A percentile compares a stretch with the other conserved stretches of the same genome.
Evolutionary conservation across 1,139 yeast species (phyloP).

Genomic region (Sugiyamaella novakii): DNA sequence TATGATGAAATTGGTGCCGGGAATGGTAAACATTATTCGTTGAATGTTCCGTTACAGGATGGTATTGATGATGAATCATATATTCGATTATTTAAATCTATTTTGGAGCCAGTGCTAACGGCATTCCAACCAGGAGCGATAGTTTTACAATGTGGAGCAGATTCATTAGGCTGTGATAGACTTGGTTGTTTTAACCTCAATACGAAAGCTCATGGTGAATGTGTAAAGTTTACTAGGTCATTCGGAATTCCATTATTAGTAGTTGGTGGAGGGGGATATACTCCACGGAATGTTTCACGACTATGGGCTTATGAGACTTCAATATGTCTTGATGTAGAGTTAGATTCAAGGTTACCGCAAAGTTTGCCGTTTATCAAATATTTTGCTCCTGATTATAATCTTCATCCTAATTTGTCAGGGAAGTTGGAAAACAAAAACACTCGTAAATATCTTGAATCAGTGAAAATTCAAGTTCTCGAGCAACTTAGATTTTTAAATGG

Average conservation of each 20-base stretch:
- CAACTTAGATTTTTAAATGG: slow-evolving; percentile 79
- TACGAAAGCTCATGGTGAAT: slow-evolving; percentile 91
- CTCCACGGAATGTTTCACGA: slow-evolving; percentile 92
- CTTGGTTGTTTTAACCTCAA: slow-evolving; percentile 91
- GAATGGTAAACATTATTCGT: slow-evolving; percentile 79
- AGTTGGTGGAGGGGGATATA: slow-evolving; percentile 97
- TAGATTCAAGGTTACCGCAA: slow-evolving; percentile 76
- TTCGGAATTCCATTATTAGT: slow-evolving; percentile 90
- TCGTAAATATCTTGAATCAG: slow-evolving; percentile 78
- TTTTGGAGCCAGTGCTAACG: slow-evolving; percentile 84
- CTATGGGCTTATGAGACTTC: slow-evolving; percentile 96
- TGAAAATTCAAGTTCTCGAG: slow-evolving; percentile 75
- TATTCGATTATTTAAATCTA: slow-evolving; percentile 71
- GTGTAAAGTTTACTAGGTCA: slow-evolving; percentile 81
- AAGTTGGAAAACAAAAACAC: slow-evolving; percentile 85
- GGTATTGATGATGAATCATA: slow-evolving; percentile 96
- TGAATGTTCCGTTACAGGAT: slow-evolving; percentile 92
- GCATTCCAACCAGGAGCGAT: slow-evolving; percentile 88
- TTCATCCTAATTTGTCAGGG: slow-evolving; percentile 90
- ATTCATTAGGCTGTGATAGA: slow-evolving; percentile 89
- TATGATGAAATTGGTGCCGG: slow-evolving; percentile 79
- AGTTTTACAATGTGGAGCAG: slow-evolving; percentile 97
- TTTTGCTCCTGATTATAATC: slow-evolving; percentile 89
- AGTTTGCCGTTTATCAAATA: slow-evolving; percentile 79
- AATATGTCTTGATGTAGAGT: slow-evolving; percentile 72